Base-by-base conservation (phyloP, 345 rosid species). In the Reutealis trisperma region DNA sequence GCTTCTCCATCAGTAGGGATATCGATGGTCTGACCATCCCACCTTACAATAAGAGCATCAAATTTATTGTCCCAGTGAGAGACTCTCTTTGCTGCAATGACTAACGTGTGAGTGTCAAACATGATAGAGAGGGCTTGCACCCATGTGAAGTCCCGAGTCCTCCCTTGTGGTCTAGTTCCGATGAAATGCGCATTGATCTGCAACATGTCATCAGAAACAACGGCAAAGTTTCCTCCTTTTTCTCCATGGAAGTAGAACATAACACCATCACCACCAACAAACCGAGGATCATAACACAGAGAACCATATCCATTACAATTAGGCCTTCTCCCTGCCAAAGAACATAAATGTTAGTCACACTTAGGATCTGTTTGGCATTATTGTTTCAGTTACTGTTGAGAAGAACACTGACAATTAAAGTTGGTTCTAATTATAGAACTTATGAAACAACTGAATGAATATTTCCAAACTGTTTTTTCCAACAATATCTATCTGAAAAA, bases 201-300 rank as follows among this genome's bases (percentile, higher is more conserved):
- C 70, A 92, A 87, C 68, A 82, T 84, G 21, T 87, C 83, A 25
- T 94, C 98, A 3, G 97, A 92, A 65, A 91, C 89, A 8, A 94
- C 87, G 5, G 96, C 96, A 65, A 92, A 94, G 89, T 92, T 94
- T 73, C 96, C 96, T 37, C 91, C 97, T 63, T 84, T 89, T 30
- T 87, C 84, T 78, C 98, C 98, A 59, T 92, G 98, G 89, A 94
- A 92, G 78, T 92, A 94, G 83, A 94, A 92, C 96, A 94, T 91
- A 24, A 85, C 88, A 7, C 97, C 98, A 24, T 92, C 98, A 18
- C 98, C 97, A 21, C 97, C 97, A 0, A 94, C 85, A 74, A 94
- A 92, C 47, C 96, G 78, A 10, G 96, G 98, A 67, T 92, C 98
- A 65, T 91, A 91, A 71, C 98, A 94, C 8, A 94, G 87, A 10